Conservation (phyloP, 164 flowering plant genomes). For the Sextonia rubra region DNA sequence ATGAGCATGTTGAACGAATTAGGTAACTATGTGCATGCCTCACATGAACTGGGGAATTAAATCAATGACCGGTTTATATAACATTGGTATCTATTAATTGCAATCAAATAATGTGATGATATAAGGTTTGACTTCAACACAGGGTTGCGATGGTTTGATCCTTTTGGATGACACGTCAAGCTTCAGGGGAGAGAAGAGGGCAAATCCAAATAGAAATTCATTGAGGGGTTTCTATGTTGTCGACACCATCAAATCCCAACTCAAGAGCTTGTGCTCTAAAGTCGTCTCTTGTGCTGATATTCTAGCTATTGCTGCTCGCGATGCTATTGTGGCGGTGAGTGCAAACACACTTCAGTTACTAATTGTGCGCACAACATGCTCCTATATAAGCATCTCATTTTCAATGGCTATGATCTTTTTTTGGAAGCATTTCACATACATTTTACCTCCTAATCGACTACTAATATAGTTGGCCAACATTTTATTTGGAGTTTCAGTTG, state of each 20-base stretch:
- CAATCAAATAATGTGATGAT: not conserved
- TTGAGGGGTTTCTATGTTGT: conserved; percentile 11
- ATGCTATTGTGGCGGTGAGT: conserved; percentile 10
- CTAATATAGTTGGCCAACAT: not conserved
- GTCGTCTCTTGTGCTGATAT: conserved; percentile 16
- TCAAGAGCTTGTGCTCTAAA: conserved; percentile 7
- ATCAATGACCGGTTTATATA: too few relatives aligned
- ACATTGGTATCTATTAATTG: too few relatives aligned
- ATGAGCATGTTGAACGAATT: too few relatives aligned
- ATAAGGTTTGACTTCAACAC: not conserved
- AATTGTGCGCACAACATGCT: too few relatives aligned
- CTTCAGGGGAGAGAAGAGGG: conserved; percentile 13
- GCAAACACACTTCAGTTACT: not conserved
- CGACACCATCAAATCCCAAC: conserved; percentile 9
- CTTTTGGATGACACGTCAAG: conserved; percentile 12
- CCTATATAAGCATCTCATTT: not conserved
- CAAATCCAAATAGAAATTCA: conserved; percentile 7
- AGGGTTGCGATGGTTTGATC: conserved; percentile 14
- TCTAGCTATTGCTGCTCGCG: conserved; percentile 12
- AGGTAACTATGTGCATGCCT: too few relatives aligned
- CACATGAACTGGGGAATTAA: too few relatives aligned
- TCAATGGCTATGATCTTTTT: not conserved
- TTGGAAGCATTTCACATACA: too few relatives aligned
- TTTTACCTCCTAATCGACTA: too few relatives aligned
- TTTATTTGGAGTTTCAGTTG: conserved; percentile 8